Evolutionary conservation across 352 stramenopile genomes (phyloP).

Genomic region (Blastocystis sp.): DNA sequence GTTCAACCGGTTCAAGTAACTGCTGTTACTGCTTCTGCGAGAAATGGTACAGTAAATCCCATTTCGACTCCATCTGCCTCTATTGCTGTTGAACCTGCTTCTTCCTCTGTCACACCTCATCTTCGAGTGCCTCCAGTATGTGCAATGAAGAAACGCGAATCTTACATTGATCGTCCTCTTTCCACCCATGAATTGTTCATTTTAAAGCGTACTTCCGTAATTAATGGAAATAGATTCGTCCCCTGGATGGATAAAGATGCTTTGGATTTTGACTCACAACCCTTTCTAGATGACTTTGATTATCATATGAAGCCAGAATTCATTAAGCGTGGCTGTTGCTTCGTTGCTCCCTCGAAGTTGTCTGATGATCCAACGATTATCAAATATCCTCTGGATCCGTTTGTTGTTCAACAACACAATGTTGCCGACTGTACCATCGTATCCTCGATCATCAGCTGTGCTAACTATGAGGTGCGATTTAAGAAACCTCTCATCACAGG

Average conservation of each 20-base stretch:
- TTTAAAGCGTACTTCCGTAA: background rate
- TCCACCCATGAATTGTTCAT: background rate
- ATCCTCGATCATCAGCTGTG: conserved; percentile 80
- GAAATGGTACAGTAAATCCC: background rate
- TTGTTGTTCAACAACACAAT: conserved; percentile 69
- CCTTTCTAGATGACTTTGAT: conserved; percentile 1
- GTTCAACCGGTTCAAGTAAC: too few relatives aligned
- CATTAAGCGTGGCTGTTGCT: background rate
- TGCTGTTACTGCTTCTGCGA: too few relatives aligned
- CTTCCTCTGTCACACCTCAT: background rate
- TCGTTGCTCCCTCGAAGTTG: background rate
- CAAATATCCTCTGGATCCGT: conserved; percentile 4
- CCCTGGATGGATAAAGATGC: conserved; percentile 21
- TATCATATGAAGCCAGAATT: background rate
- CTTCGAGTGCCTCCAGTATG: background rate
- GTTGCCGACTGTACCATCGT: conserved; percentile 86
- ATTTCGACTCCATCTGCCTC: background rate
- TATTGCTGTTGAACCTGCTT: background rate
- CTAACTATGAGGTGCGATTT: conserved; percentile 81
- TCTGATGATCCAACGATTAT: background rate
- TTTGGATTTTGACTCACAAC: background rate
- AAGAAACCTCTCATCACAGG: conserved; percentile 82
- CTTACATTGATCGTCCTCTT: conserved; percentile 38
- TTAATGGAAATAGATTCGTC: conserved; percentile 12
- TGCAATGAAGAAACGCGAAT: background rate